Evolutionary conservation across 78 protist genomes (phyloP).

Genomic region (Speleostelium caveatum): DNA sequence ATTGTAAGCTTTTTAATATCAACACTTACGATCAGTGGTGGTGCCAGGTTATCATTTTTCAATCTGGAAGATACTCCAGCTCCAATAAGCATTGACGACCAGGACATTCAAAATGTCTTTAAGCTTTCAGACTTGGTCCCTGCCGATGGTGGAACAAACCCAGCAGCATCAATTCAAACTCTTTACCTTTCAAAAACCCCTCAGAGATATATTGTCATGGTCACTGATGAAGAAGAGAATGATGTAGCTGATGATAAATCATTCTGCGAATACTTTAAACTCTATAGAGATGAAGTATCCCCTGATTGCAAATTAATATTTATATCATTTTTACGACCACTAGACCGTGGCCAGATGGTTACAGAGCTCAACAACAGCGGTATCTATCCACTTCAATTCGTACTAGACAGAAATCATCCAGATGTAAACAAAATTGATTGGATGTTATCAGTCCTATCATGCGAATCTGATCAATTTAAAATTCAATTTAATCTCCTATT

Average conservation of each 20-base stretch:
- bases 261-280: conserved; percentile 23
- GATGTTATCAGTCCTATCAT: conserved; percentile 33
- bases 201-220: conserved; percentile 20
- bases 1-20: conserved; percentile 38
- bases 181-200: background rate
- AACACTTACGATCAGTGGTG: background rate
- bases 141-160: conserved; percentile 68
- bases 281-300: conserved; percentile 21
- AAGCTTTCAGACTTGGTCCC: background rate
- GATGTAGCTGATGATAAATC: background rate
- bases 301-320: conserved; percentile 38
- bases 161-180: background rate
- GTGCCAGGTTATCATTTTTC: conserved; percentile 57
- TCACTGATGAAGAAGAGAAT: conserved; percentile 76
- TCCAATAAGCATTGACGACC: conserved; percentile 6
- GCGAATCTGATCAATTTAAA: conserved; percentile 47
- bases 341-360: conserved; percentile 65
- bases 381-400: conserved; percentile 33
- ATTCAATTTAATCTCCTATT: conserved; percentile 4
- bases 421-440: conserved; percentile 53
- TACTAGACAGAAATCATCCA: conserved; percentile 38
- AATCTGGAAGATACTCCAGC: conserved; percentile 12
- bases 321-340: conserved; percentile 17
- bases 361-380: background rate
- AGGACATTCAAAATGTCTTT: conserved; percentile 12